Evolutionary conservation across 208 protist genomes (phyloP).

Genomic region (Acanthamoeba sp.): DNA sequence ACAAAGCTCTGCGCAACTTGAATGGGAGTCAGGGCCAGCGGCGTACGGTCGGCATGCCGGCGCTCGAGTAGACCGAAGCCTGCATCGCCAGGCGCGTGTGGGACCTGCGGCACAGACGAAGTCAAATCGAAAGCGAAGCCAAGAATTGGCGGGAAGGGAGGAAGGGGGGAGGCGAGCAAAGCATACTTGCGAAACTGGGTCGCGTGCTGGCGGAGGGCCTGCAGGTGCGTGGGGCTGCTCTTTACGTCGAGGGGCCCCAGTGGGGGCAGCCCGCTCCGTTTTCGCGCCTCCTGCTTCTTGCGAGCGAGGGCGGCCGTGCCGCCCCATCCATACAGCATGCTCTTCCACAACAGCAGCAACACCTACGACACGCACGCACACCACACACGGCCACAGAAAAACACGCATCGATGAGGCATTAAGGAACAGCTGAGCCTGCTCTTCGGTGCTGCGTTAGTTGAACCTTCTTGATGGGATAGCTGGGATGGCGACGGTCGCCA

Average conservation of each 20-base stretch:
- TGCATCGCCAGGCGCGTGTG: conserved; percentile 19
- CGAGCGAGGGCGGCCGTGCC: background rate
- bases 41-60: background rate
- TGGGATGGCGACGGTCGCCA: background rate
- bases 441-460: no score
- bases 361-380: background rate
- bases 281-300: background rate
- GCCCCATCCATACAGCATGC: conserved; percentile 57
- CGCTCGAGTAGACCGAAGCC: background rate
- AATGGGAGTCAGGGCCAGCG: background rate
- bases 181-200: conserved; percentile 24
- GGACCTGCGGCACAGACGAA: background rate
- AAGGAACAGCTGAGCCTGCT: no score
- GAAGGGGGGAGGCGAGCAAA: background rate
- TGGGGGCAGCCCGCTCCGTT: background rate
- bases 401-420: background rate
- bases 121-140: background rate
- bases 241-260: conserved; percentile 57
- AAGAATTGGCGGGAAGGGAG: background rate
- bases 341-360: conserved; percentile 69
- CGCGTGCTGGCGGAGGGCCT: background rate
- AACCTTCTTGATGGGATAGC: conserved; percentile 77
- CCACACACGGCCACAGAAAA: background rate
- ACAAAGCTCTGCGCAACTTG: no score
- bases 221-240: background rate